phyloP scores from a whole-genome alignment of 768 basidiomycete genomes.

The Leccinum rimulosum region DNA sequence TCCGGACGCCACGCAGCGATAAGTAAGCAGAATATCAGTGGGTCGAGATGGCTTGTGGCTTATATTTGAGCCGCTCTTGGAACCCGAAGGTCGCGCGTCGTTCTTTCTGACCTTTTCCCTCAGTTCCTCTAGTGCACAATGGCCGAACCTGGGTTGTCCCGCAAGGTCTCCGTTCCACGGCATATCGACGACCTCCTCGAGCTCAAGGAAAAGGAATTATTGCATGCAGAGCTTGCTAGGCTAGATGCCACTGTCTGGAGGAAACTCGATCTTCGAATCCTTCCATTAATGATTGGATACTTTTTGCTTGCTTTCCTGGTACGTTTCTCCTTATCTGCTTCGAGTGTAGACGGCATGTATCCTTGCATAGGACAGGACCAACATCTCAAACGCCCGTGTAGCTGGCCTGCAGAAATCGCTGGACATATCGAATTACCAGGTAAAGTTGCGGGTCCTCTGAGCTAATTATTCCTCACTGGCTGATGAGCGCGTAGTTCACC shows the following conservation, averaged over 20 bases:
- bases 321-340: neutral
- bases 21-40: too few relatives aligned
- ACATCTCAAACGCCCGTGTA: neutral
- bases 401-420: neutral
- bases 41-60: too few relatives aligned
- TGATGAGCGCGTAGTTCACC: neutral
- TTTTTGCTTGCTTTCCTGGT: neutral
- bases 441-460: neutral
- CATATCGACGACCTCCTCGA: neutral
- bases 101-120: neutral
- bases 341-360: neutral
- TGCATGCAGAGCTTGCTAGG: neutral
- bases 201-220: neutral
- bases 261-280: neutral
- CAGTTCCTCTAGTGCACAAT: neutral
- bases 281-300: neutral
- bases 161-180: neutral
- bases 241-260: neutral
- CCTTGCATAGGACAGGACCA: neutral
- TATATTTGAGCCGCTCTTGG: too few relatives aligned
- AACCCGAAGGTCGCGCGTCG: too few relatives aligned
- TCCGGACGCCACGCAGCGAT: too few relatives aligned
- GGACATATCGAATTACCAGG: neutral
- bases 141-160: neutral
- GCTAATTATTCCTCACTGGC: neutral